Evolutionary conservation across 2,329 filamentous ascomycete species (phyloP).

Genomic region (Aspergillus sp.): DNA sequence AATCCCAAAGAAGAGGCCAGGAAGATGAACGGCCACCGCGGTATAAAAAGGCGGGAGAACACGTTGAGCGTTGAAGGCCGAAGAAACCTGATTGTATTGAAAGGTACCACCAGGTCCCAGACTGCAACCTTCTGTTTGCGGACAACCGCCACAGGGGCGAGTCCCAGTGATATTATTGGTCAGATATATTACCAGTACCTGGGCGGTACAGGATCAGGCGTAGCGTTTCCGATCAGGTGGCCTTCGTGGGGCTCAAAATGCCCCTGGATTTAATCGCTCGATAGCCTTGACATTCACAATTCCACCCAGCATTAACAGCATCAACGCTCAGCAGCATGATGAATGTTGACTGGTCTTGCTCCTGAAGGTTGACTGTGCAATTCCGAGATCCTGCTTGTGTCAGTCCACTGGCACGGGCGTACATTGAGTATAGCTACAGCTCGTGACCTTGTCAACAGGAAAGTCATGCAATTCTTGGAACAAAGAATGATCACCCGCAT

Average conservation of each 20-base stretch:
- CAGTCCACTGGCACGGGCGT: not conserved
- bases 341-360: not conserved
- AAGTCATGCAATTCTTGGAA: slow-evolving; percentile 4
- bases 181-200: slow-evolving; percentile 10
- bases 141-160: slow-evolving; percentile 11
- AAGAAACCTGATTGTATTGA: slow-evolving; percentile 23
- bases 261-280: slow-evolving; percentile 9
- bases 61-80: slow-evolving; percentile 21
- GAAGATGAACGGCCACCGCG: slow-evolving; percentile 11
- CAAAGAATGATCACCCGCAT: slow-evolving; percentile 1
- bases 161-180: slow-evolving; percentile 2
- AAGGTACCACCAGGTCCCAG: slow-evolving; percentile 8
- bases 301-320: not conserved
- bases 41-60: slow-evolving; percentile 26
- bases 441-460: slow-evolving; percentile 1
- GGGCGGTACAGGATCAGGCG: slow-evolving; percentile 7
- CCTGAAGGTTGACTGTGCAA: not conserved
- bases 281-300: not conserved
- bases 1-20: slow-evolving; percentile 1
- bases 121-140: slow-evolving; percentile 15
- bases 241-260: slow-evolving; percentile 11
- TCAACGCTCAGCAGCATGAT: too few species aligned
- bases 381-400: not conserved
- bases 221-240: slow-evolving; percentile 14
- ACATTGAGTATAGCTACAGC: not conserved